Evolutionary conservation across 768 basidiomycete species (phyloP), one percentile per base, ranked within the genome.

Genomic region (Lactarius sp.): DNA sequence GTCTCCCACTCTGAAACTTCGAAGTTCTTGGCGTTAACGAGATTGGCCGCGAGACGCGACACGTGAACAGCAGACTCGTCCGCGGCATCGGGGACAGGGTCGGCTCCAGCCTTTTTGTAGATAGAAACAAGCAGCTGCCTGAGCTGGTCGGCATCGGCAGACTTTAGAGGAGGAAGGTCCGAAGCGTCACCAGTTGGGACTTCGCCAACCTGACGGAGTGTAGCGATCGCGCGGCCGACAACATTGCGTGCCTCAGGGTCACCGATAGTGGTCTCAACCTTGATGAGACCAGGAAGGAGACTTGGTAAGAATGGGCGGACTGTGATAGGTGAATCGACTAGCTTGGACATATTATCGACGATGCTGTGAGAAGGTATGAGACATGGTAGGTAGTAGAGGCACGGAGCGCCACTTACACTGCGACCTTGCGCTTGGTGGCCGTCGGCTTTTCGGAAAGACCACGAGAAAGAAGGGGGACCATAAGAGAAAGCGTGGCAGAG

Each of bases 191-290:
- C 86, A 33, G 83, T 81, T 61, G 94, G 92, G 68, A 98, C 86
- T 74, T 98, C 84, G 69, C 92, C 95, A 68, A 97, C 89, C 76
- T 94, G 87, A 72, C 96, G 94, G 72, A 99, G 90, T 69, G 97
- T 99, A 47, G 84, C 84, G 75, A 99, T 97, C 63, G 97, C 96
- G 73, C 86, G 88, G 75, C 83, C 85, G 70, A 95, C 86, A 69
- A 98, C 90, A 62, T 86, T 82, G 77, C 97, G 97, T 52, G 97
- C 97, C 77, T 99, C 97, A 60, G 97, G 97, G 77, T 99, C 97
- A 79, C 92, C 95, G 64, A 98, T 93, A 72, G 89, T 84, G 65
- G 84, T 83, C 82, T 96, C 91, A 68, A 96, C 88, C 86, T 98
- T 98, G 81, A 98, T 84, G 61, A 98, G 83, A 69, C 92, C 94